Percentiles rank a stretch among this genome's conserved stretches.
These are phyloP conservation scores for Monosporascus sp. DNA, from an alignment of 2,329 filamentous ascomycete species.

Conservation along the genomic window DNA sequence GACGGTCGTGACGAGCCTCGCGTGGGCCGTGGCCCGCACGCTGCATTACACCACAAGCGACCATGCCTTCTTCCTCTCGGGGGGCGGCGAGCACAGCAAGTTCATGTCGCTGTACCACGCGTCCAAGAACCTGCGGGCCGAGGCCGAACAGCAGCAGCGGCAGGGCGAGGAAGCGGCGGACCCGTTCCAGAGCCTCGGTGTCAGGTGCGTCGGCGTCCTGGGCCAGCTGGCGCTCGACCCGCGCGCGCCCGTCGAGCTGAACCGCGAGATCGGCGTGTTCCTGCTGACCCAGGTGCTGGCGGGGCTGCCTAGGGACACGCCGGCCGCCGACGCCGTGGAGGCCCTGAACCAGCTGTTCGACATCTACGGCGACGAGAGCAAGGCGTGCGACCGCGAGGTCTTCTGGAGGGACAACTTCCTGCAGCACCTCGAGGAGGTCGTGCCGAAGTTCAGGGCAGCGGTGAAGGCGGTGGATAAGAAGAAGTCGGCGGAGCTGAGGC, in stretches of 20 bases:
- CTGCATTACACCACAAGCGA: slow-evolving; percentile 38
- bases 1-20: slow-evolving; percentile 58
- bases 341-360: slow-evolving; percentile 63
- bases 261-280: slow-evolving; percentile 60
- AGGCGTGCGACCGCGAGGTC: slow-evolving; percentile 53
- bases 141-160: slow-evolving; percentile 11
- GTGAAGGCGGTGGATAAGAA: slow-evolving; percentile 59
- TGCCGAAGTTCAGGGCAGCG: slow-evolving; percentile 51
- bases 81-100: slow-evolving; percentile 51
- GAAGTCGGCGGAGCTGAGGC: slow-evolving; percentile 49
- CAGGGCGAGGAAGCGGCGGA: slow-evolving; percentile 33
- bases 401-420: slow-evolving; percentile 61
- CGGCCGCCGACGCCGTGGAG: slow-evolving; percentile 56
- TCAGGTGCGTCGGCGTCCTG: slow-evolving; percentile 63
- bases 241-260: slow-evolving; percentile 42
- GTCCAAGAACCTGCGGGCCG: slow-evolving; percentile 36
- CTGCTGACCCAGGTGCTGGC: slow-evolving; percentile 48
- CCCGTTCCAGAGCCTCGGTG: slow-evolving; percentile 56
- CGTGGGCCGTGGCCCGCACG: slow-evolving; percentile 59
- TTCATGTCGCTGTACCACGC: slow-evolving; percentile 63
- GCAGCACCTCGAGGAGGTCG: slow-evolving; percentile 49
- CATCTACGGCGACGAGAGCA: slow-evolving; percentile 58
- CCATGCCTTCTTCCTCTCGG: slow-evolving; percentile 38
- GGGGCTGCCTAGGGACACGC: slow-evolving; percentile 41
- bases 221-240: slow-evolving; percentile 57